Evolutionary conservation across 1,284 basidiomycete genomes (phyloP).

Genomic region (Kalmanozyma brasiliensis): DNA sequence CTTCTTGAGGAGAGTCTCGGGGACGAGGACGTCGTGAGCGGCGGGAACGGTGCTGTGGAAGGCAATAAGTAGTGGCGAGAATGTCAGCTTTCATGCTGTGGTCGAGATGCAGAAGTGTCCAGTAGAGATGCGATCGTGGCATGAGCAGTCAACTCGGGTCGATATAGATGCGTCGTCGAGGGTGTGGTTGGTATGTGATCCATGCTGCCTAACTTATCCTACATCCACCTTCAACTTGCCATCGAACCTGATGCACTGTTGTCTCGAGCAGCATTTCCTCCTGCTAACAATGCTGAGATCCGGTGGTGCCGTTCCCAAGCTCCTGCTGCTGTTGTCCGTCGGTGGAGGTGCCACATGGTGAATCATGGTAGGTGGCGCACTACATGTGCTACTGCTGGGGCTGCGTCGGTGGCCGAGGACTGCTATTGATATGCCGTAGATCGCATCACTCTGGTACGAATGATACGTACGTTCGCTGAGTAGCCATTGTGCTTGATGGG

Average conservation of each 20-base stretch:
- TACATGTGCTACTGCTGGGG: background rate
- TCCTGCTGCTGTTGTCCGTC: too few relatives aligned
- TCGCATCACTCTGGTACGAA: slow-evolving; percentile 21
- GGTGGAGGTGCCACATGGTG: too few relatives aligned
- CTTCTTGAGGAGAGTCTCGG: slow-evolving; percentile 73
- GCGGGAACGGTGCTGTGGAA: slow-evolving; percentile 62
- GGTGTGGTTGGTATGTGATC: too few relatives aligned
- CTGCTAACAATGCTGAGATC: too few relatives aligned
- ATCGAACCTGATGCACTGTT: too few relatives aligned
- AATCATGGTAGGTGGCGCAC: too few relatives aligned
- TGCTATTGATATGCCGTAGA: slow-evolving; percentile 13
- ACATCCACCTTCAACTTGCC: too few relatives aligned
- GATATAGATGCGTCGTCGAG: background rate
- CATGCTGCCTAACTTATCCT: too few relatives aligned
- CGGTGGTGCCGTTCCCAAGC: too few relatives aligned
- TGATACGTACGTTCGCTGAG: slow-evolving; percentile 57
- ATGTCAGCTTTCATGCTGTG: slow-evolving; percentile 17
- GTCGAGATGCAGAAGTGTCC: background rate
- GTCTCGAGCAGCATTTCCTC: too few relatives aligned
- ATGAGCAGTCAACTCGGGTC: slow-evolving; percentile 5
- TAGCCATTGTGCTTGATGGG: slow-evolving; percentile 58
- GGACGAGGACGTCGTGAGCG: slow-evolving; percentile 65
- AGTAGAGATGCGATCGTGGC: slow-evolving; percentile 7
- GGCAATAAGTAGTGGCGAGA: background rate
- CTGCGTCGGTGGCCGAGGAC: too few relatives aligned